Base-by-base conservation (phyloP, 352 stramenopile species). In the Pythium rishiriense region DNA sequence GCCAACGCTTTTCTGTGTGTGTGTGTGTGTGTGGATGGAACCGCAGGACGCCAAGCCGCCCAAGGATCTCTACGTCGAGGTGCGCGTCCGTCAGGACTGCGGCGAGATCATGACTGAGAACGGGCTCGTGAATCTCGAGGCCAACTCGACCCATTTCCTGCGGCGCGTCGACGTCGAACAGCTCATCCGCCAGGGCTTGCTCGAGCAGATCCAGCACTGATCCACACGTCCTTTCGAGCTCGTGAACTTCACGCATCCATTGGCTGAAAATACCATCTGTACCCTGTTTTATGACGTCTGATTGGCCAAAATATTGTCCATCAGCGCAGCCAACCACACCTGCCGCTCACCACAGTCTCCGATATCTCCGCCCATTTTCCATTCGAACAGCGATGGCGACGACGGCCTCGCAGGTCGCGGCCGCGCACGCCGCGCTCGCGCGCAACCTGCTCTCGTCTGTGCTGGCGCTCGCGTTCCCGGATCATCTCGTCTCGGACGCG, bases 31-130 rank as follows among this genome's bases (percentile, higher is more conserved):
- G 31, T 35, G 31, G 31, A 10, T 41, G 35, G 35, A 14, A 41
- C 1, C 33, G 10, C 45, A 96, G 87, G 87, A 94, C 68, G 69
- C 83, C 60, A 87, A 93, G 54, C 91, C 91, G 22, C 91, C 91
- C 8, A 96, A 96, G 75, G 90, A 97, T 53, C 78, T 97, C 64
- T 96, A 90, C 65, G 78, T 97, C 14, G 87, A 97, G 72, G 89
- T 97, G 51, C 88, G 89, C 55, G 88, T 96, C 43, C 70, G 97
- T 62, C 79, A 84, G 49, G 86, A 96, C 68, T 96, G 87, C 56
- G 87, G 87, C 52, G 91, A 97, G 68, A 84, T 97, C 62, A 95
- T 97, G 79, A 97, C 90, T 15, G 90, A 97, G 67, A 94, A 83
- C 67, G 91, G 85, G 6, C 58, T 92, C 49, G 80, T 97, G 51